Evolutionary conservation across 371 early-diverging fungal species (phyloP).

Genomic region (Conidiobolus coronatus): DNA sequence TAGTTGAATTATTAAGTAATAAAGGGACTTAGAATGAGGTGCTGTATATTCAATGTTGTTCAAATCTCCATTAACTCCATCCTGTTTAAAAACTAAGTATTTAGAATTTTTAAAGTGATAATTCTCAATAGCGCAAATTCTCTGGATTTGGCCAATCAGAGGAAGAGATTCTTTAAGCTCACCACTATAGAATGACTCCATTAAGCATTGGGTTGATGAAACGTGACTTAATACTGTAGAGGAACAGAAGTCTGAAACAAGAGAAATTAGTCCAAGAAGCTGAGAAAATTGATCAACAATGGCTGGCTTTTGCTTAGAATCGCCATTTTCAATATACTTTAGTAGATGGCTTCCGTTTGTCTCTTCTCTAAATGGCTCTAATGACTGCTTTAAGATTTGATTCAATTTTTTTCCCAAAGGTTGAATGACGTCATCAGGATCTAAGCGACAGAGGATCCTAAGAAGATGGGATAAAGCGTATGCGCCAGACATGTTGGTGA

Average conservation of each 20-base stretch:
- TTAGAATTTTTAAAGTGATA: no score
- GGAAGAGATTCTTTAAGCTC: no score
- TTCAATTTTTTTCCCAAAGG: slow-evolving; percentile 20
- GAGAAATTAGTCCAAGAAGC: slow-evolving; percentile 5
- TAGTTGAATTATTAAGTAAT: background rate
- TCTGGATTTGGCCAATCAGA: no score
- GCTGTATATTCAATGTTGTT: no score
- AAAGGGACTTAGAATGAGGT: no score
- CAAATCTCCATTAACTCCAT: no score
- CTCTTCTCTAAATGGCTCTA: background rate
- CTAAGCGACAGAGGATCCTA: slow-evolving; percentile 39
- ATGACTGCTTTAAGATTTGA: background rate
- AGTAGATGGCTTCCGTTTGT: background rate
- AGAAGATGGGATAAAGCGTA: slow-evolving; percentile 48
- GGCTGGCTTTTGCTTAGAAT: no score
- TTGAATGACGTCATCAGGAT: slow-evolving; percentile 20
- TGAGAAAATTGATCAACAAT: background rate
- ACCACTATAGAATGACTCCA: no score
- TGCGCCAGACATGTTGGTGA: slow-evolving; percentile 35
- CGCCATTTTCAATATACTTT: background rate
- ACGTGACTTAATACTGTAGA: no score
- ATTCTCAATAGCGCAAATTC: no score
- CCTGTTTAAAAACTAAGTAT: no score
- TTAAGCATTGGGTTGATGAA: no score
- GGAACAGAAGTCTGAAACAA: slow-evolving; percentile 7